Percentiles rank a stretch among this genome's conserved stretches.
phyloP scores from a whole-genome alignment of 257 asterid genomes.

The Solanum gracilifrons region DNA sequence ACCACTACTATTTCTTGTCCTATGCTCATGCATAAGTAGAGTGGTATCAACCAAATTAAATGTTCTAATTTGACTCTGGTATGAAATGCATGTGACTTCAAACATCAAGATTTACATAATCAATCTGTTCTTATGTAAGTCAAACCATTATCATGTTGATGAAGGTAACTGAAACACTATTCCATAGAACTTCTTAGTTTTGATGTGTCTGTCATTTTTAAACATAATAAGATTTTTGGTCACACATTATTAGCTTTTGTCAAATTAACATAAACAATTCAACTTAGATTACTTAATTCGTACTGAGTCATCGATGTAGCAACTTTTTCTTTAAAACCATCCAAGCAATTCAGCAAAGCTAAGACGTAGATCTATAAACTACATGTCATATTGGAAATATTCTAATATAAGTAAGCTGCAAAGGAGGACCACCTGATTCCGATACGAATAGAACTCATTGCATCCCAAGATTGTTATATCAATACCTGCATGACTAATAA shows the following conservation, averaged over 20 bases:
- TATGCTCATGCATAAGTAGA: background rate
- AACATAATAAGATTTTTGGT: background rate
- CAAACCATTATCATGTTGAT: background rate
- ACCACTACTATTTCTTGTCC: background rate
- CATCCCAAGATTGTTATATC: slow-evolving; percentile 85
- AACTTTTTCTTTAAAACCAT: background rate
- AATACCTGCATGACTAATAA: slow-evolving; percentile 65
- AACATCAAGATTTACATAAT: background rate
- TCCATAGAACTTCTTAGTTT: background rate
- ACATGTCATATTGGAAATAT: background rate
- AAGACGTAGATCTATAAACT: background rate
- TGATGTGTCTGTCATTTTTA: background rate
- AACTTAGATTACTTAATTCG: background rate
- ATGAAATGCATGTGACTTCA: background rate
- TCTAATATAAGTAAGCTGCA: background rate
- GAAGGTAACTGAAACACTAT: background rate
- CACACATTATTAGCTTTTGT: background rate
- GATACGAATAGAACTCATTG: slow-evolving; percentile 89
- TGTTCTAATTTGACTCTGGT: background rate
- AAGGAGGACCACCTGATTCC: slow-evolving; percentile 57
- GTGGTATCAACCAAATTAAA: background rate
- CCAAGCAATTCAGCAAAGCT: background rate
- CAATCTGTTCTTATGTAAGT: background rate
- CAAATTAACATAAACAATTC: background rate
- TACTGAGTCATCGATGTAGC: background rate